Conservation (phyloP, 495 filamentous ascomycete species). For the Hypoxylon lienhwacheense region DNA sequence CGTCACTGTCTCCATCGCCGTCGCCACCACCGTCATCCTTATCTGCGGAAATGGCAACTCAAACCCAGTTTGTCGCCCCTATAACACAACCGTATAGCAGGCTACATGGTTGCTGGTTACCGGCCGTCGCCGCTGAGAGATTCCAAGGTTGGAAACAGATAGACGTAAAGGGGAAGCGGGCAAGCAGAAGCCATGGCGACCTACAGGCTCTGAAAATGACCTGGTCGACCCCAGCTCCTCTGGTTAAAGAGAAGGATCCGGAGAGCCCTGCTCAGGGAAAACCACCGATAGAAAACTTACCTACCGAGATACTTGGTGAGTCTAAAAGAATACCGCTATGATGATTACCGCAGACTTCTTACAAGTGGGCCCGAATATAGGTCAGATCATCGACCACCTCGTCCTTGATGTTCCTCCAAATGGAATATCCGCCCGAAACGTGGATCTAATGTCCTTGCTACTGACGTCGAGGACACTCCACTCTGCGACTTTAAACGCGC, state of each 20-base stretch:
- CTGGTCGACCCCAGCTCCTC: constrained; percentile 55
- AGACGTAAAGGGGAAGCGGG: constrained; percentile 62
- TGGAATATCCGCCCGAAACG: constrained; percentile 75
- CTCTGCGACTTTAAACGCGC: constrained; percentile 71
- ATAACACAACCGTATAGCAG: constrained; percentile 50
- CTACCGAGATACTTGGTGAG: constrained; percentile 74
- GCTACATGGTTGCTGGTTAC: constrained; percentile 66
- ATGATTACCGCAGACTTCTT: constrained; percentile 16
- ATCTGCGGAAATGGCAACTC: constrained; percentile 48
- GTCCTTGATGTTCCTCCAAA: constrained; percentile 77
- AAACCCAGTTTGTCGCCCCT: constrained; percentile 53
- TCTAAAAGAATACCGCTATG: constrained; percentile 15
- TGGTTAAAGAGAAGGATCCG: constrained; percentile 31
- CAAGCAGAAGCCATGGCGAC: constrained; percentile 74
- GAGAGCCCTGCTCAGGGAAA: constrained; percentile 41
- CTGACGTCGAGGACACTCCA: constrained; percentile 76
- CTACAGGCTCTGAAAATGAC: constrained; percentile 58
- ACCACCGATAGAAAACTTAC: constrained; percentile 65
- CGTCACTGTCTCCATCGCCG: too few relatives aligned
- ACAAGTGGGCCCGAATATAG: constrained; percentile 37
- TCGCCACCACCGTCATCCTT: too few relatives aligned
- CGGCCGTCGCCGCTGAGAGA: constrained; percentile 59
- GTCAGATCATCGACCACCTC: constrained; percentile 74
- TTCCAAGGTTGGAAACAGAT: constrained; percentile 76
- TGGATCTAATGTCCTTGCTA: constrained; percentile 77